Evolutionary conservation across 257 asterid species (phyloP).

Genomic region (Apocynum venetum): DNA sequence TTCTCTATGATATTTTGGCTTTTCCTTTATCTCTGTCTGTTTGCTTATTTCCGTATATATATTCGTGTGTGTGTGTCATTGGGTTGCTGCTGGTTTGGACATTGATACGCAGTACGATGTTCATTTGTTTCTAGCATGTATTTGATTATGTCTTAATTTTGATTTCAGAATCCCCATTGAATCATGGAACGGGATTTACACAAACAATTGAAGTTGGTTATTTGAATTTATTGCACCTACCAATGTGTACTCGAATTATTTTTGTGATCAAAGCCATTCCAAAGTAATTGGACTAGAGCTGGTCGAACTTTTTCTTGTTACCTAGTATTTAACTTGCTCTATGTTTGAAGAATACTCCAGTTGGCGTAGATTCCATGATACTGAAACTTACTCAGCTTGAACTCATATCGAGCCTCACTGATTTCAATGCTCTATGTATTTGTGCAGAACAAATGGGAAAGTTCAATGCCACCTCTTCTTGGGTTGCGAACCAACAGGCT

Average conservation of each 20-base stretch:
- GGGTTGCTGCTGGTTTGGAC: neutral
- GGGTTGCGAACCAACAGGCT: neutral
- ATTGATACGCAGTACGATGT: neutral
- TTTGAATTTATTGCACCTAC: neutral
- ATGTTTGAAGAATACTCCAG: neutral
- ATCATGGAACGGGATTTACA: neutral
- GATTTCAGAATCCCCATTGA: neutral
- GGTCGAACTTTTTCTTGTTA: neutral
- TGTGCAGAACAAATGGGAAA: neutral
- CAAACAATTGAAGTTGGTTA: neutral
- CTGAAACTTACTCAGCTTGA: neutral
- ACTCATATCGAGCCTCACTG: neutral
- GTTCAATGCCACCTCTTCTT: neutral
- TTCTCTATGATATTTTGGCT: neutral
- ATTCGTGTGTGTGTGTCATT: neutral
- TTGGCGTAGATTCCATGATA: neutral
- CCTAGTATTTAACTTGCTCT: neutral
- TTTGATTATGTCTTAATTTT: neutral
- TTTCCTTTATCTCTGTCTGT: neutral
- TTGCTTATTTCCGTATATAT: neutral
- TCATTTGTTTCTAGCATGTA: neutral
- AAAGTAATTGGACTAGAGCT: neutral
- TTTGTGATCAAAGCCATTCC: neutral
- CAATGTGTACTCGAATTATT: neutral
- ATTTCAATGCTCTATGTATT: neutral